Percentiles rank a stretch among this genome's conserved stretches.
Evolutionary conservation across 768 basidiomycete species (phyloP).

Genomic region (Neoboletus brunneissimus): DNA sequence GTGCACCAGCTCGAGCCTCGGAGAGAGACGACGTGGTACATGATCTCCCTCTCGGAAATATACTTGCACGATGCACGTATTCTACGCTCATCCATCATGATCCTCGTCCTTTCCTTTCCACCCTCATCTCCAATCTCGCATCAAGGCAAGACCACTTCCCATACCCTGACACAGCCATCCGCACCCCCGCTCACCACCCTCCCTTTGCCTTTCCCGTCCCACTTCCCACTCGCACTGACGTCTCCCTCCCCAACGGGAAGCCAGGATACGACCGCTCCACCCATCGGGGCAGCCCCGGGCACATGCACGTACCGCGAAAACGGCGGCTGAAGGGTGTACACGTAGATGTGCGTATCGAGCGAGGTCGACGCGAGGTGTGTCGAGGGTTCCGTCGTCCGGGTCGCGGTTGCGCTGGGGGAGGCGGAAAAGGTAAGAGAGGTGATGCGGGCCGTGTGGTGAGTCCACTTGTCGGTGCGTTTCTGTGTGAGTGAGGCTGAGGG

Average conservation of each 20-base stretch:
- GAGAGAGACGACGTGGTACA: neutral
- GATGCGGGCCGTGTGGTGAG: constrained; percentile 80
- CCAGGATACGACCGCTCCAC: constrained; percentile 83
- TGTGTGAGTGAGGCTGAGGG: constrained; percentile 22
- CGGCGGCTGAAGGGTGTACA: constrained; percentile 76
- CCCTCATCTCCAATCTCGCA: neutral
- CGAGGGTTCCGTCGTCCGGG: neutral
- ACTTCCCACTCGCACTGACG: constrained; percentile 16
- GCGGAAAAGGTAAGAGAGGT: constrained; percentile 50
- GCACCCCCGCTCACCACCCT: constrained; percentile 72
- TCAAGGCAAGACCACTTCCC: constrained; percentile 48
- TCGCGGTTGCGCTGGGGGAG: constrained; percentile 34
- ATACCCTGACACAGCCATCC: constrained; percentile 76
- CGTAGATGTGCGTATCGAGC: constrained; percentile 88
- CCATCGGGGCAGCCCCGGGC: constrained; percentile 84
- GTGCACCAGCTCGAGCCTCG: neutral
- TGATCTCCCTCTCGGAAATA: neutral
- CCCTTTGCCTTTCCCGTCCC: constrained; percentile 37
- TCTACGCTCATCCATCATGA: neutral
- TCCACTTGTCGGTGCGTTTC: constrained; percentile 77
- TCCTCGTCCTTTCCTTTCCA: neutral
- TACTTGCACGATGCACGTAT: neutral
- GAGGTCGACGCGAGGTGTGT: constrained; percentile 83
- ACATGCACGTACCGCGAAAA: constrained; percentile 69
- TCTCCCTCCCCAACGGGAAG: constrained; percentile 21